Evolutionary conservation across 768 basidiomycete genomes (phyloP).

Genomic region (Gymnopilus dilepis): DNA sequence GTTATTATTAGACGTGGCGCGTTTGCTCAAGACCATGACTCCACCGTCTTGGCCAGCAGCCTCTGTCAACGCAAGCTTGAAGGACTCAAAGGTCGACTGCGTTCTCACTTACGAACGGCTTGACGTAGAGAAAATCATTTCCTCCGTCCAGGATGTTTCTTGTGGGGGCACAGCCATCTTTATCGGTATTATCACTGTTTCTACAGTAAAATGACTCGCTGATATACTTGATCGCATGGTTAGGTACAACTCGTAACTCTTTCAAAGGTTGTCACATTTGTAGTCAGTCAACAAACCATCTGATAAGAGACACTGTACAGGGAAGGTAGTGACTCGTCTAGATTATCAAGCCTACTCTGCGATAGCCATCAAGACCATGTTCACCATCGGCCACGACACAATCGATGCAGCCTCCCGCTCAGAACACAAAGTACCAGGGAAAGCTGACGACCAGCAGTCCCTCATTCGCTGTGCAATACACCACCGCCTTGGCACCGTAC

Average conservation of each 20-base stretch:
- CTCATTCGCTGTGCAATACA: constrained; percentile 67
- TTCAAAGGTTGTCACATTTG: constrained; percentile 64
- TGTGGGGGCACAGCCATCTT: constrained; percentile 81
- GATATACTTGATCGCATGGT: neutral
- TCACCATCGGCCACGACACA: constrained; percentile 56
- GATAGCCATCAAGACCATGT: constrained; percentile 80
- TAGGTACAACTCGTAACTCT: constrained; percentile 79
- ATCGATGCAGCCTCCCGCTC: constrained; percentile 48
- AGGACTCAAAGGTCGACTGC: constrained; percentile 54
- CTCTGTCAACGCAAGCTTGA: constrained; percentile 48
- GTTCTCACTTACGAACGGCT: constrained; percentile 65
- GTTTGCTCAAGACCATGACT: constrained; percentile 17
- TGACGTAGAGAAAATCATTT: constrained; percentile 60
- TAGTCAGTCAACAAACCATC: neutral
- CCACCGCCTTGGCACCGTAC: constrained; percentile 80
- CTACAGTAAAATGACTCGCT: constrained; percentile 1
- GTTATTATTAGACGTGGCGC: neutral
- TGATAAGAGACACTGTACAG: constrained; percentile 40
- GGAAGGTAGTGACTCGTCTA: constrained; percentile 70
- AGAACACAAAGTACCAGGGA: constrained; percentile 41
- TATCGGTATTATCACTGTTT: constrained; percentile 51
- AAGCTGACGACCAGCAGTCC: constrained; percentile 30
- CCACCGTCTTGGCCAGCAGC: constrained; percentile 31
- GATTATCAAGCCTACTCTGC: constrained; percentile 88
- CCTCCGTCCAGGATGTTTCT: constrained; percentile 62